Conservation (phyloP, 2,329 filamentous ascomycete genomes). For the Trichoderma oligosporum region DNA sequence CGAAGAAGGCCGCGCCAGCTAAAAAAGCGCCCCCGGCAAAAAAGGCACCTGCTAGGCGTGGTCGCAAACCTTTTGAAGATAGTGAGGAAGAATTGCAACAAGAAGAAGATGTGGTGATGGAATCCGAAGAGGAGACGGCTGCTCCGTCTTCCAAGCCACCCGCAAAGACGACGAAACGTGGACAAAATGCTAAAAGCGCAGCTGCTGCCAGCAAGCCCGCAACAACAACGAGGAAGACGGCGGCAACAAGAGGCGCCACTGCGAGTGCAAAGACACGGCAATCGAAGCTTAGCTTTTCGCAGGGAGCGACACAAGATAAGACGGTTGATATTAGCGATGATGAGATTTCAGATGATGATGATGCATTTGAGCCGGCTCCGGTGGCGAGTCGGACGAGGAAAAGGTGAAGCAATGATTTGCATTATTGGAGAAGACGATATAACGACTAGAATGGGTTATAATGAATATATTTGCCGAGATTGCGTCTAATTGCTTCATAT, state of each 20-base stretch:
- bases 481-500: too few relatives aligned
- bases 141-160: slow-evolving; percentile 39
- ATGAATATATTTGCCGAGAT: background rate
- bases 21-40: slow-evolving; percentile 35
- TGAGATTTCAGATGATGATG: slow-evolving; percentile 61
- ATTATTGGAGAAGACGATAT: slow-evolving; percentile 25
- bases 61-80: slow-evolving; percentile 34
- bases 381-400: slow-evolving; percentile 33
- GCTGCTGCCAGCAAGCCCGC: slow-evolving; percentile 23
- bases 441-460: slow-evolving; percentile 26
- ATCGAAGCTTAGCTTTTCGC: slow-evolving; percentile 36
- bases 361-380: slow-evolving; percentile 57
- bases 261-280: slow-evolving; percentile 28
- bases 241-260: slow-evolving; percentile 23
- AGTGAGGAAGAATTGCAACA: slow-evolving; percentile 44
- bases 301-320: slow-evolving; percentile 42
- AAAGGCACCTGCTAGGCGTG: slow-evolving; percentile 42
- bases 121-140: slow-evolving; percentile 48
- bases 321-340: slow-evolving; percentile 61
- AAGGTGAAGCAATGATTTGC: slow-evolving; percentile 23
- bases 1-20: slow-evolving; percentile 24
- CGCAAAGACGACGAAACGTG: slow-evolving; percentile 28
- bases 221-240: slow-evolving; percentile 23
- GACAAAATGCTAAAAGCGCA: slow-evolving; percentile 20
- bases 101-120: slow-evolving; percentile 51